Evolutionary conservation across 2,329 filamentous ascomycete genomes (phyloP).

Genomic region (Cordyceps javanica): DNA sequence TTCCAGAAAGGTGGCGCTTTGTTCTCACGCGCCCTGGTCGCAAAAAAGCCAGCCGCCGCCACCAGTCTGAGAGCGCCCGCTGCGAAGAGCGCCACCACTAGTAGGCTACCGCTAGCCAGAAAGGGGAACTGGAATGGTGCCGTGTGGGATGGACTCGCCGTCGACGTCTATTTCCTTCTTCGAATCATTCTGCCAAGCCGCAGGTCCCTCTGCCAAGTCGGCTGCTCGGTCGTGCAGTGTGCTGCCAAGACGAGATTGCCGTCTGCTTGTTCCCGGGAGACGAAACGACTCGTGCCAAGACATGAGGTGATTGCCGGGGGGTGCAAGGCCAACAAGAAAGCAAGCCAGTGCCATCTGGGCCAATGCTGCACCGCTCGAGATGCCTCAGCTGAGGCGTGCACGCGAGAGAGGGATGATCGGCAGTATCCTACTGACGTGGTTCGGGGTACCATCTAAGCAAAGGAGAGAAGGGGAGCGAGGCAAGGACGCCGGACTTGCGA

Average conservation of each 20-base stretch:
- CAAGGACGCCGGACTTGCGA: too few species aligned
- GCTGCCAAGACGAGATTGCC: conserved; percentile 8
- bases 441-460: background rate
- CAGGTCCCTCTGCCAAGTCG: conserved; percentile 2
- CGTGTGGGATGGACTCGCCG: background rate
- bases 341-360: background rate
- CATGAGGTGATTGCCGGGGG: too few species aligned
- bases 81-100: background rate
- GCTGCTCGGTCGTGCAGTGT: background rate
- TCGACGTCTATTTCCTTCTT: background rate
- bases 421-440: background rate
- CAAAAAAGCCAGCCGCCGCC: background rate
- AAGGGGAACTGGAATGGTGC: background rate
- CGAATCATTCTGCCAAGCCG: conserved; percentile 4
- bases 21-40: background rate
- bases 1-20: background rate
- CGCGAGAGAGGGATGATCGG: background rate
- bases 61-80: background rate
- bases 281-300: background rate
- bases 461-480: background rate
- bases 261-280: background rate
- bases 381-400: background rate
- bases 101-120: background rate
- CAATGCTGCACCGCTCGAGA: background rate
- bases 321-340: background rate